Evolutionary conservation across 2,329 filamentous ascomycete genomes (phyloP).

Genomic region (Diplodia corticola): DNA sequence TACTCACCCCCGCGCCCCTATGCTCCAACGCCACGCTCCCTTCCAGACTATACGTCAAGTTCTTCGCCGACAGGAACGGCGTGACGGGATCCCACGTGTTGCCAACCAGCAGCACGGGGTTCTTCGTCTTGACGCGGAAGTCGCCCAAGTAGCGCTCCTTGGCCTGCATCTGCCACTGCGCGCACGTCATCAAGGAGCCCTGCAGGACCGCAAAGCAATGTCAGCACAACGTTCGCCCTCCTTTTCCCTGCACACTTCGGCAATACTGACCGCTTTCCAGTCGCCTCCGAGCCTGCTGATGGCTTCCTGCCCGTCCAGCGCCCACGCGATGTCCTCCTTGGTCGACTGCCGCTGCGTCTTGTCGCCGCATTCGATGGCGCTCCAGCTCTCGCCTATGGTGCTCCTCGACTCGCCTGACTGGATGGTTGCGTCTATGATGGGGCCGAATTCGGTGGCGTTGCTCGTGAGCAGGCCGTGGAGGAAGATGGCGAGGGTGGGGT

Average conservation of each 20-base stretch:
- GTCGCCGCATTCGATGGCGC: constrained; percentile 5
- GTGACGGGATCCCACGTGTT: constrained; percentile 7
- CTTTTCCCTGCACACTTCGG: no score
- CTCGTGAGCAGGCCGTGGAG: neutral
- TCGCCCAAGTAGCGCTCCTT: constrained; percentile 34
- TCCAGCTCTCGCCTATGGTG: no score
- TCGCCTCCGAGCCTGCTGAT: no score
- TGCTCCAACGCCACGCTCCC: constrained; percentile 48
- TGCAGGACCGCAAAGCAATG: no score
- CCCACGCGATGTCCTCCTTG: no score
- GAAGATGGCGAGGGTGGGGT: neutral
- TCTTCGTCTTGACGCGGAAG: constrained; percentile 26
- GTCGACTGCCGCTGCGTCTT: no score
- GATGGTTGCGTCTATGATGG: neutral
- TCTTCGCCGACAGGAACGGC: constrained; percentile 31
- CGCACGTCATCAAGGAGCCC: constrained; percentile 29
- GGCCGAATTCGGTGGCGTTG: neutral
- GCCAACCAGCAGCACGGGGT: neutral
- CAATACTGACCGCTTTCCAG: no score
- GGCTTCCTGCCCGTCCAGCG: no score
- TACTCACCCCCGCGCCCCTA: constrained; percentile 36
- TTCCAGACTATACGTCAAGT: constrained; percentile 45
- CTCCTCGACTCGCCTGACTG: no score
- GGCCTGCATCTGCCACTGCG: constrained; percentile 40
- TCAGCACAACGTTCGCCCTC: no score